Evolutionary conservation across 2,329 filamentous ascomycete genomes (phyloP).

Genomic region (Gnomoniopsis smithogilvyi): DNA sequence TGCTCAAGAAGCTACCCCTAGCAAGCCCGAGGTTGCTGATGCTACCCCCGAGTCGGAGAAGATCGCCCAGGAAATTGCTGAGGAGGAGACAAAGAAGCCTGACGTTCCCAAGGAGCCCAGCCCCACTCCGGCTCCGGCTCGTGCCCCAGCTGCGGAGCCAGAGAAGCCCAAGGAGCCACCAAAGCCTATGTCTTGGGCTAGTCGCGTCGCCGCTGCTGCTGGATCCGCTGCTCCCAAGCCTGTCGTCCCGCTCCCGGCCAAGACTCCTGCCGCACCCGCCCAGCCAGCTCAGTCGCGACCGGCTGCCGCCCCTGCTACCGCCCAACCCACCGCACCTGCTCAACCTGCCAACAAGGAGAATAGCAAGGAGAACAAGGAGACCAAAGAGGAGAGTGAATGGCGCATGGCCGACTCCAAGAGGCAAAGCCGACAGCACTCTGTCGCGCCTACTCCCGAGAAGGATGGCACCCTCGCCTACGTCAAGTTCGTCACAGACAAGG

Average conservation of each 20-base stretch:
- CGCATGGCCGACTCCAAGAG: constrained; percentile 89
- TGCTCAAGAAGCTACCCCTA: constrained; percentile 27
- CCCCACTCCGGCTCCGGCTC: constrained; percentile 47
- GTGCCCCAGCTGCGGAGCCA: constrained; percentile 44
- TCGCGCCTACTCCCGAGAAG: constrained; percentile 62
- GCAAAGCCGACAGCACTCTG: constrained; percentile 70
- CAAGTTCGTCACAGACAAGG: constrained; percentile 90
- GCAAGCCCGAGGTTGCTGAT: constrained; percentile 30
- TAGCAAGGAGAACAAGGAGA: constrained; percentile 42
- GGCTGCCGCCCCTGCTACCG: constrained; percentile 41
- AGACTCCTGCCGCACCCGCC: constrained; percentile 53
- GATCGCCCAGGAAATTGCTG: constrained; percentile 48
- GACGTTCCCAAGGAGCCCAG: constrained; percentile 66
- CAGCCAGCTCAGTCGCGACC: constrained; percentile 48
- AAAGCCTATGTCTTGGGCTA: constrained; percentile 75
- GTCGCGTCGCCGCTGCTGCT: constrained; percentile 58
- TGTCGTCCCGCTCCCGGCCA: constrained; percentile 48
- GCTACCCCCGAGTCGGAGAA: constrained; percentile 44
- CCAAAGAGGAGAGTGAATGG: constrained; percentile 70
- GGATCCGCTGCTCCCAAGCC: constrained; percentile 35
- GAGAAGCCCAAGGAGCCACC: constrained; percentile 44
- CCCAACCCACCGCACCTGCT: constrained; percentile 36
- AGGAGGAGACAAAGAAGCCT: constrained; percentile 52
- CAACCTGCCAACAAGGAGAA: constrained; percentile 48
- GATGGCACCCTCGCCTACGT: constrained; percentile 84